Conservation (phyloP, 2,329 filamentous ascomycete species). For the Colletotrichum cuscutae region DNA sequence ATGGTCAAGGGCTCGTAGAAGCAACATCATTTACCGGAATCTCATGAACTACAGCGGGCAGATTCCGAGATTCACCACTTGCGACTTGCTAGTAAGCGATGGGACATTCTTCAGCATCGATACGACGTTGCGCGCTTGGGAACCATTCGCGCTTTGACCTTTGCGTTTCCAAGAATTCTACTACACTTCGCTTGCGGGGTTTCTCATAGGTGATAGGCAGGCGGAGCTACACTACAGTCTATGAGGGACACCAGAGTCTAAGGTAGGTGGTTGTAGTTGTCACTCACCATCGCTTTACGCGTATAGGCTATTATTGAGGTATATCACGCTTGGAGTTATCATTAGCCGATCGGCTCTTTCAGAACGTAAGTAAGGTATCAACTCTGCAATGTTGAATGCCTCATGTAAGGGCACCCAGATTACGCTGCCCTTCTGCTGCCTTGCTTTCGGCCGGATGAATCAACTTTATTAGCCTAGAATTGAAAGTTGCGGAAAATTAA, state of each 20-base stretch:
- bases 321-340: not conserved
- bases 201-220: not conserved
- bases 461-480: not conserved
- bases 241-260: not conserved
- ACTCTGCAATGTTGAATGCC: not conserved
- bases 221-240: not conserved
- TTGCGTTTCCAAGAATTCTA: not conserved
- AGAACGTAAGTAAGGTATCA: not conserved
- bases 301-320: not conserved
- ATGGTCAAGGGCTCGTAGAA: too few relatives aligned
- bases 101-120: not conserved
- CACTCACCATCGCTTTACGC: not conserved
- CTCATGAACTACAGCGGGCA: not conserved
- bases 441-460: not conserved
- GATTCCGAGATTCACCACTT: not conserved
- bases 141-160: not conserved
- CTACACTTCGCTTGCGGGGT: not conserved
- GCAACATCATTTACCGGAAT: not conserved
- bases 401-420: not conserved
- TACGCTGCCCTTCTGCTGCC: not conserved
- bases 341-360: not conserved
- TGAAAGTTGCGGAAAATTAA: not conserved
- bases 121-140: not conserved
- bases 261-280: not conserved
- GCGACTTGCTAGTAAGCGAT: not conserved